Conservation (phyloP, 73 alveolate species). For the Halteria grandinella region DNA sequence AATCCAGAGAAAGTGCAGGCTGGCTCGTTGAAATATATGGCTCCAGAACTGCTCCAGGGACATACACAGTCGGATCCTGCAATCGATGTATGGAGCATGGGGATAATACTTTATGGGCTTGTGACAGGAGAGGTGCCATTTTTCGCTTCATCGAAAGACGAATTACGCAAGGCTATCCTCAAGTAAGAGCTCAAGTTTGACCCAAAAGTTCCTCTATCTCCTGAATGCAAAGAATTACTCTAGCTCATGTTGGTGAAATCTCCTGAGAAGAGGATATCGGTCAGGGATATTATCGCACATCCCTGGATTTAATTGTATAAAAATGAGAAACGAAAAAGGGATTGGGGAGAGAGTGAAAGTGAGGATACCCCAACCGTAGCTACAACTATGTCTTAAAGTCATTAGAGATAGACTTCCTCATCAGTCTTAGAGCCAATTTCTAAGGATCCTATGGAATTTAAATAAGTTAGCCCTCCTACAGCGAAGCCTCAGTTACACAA, state of each 20-base stretch:
- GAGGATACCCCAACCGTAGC: too few species aligned
- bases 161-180: constrained; percentile 24
- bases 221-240: constrained; percentile 21
- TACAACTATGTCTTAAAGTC: too few species aligned
- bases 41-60: constrained; percentile 73
- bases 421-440: too few species aligned
- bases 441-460: too few species aligned
- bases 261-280: constrained; percentile 23
- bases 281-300: constrained; percentile 50
- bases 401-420: too few species aligned
- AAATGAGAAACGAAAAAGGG: neutral
- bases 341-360: neutral
- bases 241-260: constrained; percentile 39
- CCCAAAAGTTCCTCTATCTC: constrained; percentile 5
- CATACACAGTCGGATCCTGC: constrained; percentile 49
- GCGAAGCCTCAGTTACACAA: too few species aligned
- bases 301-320: constrained; percentile 35
- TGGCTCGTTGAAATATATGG: constrained; percentile 77
- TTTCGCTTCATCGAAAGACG: constrained; percentile 51
- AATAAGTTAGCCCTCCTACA: too few species aligned
- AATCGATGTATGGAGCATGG: constrained; percentile 71
- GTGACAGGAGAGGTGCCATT: constrained; percentile 63
- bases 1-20: constrained; percentile 66
- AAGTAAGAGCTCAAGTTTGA: constrained; percentile 38
- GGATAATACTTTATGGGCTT: constrained; percentile 54